These are phyloP conservation scores for Gaeumannomyces sp. DNA, from an alignment of 2,329 filamentous ascomycete genomes.

Conservation along the genomic window DNA sequence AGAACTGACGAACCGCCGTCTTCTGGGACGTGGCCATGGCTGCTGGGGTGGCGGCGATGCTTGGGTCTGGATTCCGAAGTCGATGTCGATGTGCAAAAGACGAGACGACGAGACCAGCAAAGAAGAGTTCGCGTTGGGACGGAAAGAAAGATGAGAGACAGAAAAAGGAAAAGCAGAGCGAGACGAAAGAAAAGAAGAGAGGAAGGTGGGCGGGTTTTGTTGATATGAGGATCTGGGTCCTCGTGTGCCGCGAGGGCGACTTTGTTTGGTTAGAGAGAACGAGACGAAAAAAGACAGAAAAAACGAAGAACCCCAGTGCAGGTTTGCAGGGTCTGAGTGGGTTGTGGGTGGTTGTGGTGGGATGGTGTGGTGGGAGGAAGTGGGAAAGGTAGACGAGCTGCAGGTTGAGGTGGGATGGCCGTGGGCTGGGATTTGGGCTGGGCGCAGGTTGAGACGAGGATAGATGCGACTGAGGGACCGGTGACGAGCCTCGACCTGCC, in stretches of 20 bases:
- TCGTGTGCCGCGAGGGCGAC: neutral
- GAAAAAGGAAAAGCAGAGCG: neutral
- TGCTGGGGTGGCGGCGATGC: slow-evolving; percentile 12
- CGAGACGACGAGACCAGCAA: neutral
- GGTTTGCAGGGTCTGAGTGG: neutral
- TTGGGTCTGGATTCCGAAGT: neutral
- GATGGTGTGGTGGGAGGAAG: neutral
- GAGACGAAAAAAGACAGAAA: neutral
- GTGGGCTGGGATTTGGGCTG: neutral
- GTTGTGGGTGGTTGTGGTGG: neutral
- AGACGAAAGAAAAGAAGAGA: neutral
- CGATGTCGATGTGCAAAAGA: neutral
- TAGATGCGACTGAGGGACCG: neutral
- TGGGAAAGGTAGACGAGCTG: neutral
- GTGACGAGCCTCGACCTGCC: neutral
- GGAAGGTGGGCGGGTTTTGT: slow-evolving; percentile 1
- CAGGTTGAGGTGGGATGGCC: neutral
- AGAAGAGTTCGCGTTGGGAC: neutral
- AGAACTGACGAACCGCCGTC: slow-evolving; percentile 32
- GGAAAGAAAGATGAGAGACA: slow-evolving; percentile 4
- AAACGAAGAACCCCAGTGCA: neutral
- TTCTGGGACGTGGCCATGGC: slow-evolving; percentile 20
- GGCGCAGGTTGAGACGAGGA: no score
- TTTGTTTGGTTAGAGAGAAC: neutral
- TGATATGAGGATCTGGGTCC: neutral